Percentiles rank a stretch among this genome's conserved stretches.
Evolutionary conservation across 2,329 filamentous ascomycete genomes (phyloP).

Genomic region (Exophiala spinifera): DNA sequence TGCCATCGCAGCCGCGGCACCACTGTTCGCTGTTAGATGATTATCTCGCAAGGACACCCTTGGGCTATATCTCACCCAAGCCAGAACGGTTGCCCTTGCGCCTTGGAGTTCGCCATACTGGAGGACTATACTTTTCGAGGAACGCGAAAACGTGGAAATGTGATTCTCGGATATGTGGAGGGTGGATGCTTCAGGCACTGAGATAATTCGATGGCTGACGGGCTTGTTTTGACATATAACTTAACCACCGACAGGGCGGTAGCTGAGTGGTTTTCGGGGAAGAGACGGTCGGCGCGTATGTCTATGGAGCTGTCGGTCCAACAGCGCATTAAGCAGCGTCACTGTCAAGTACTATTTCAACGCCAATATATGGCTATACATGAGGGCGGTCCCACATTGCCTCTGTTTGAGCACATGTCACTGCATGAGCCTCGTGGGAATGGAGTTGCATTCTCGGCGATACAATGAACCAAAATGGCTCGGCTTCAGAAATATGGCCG

Average conservation of each 20-base stretch:
- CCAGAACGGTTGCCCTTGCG: constrained; percentile 21
- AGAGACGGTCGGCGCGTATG: no score
- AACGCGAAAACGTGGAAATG: not conserved
- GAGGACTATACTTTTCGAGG: not conserved
- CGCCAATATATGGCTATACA: not conserved
- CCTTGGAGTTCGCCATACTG: constrained; percentile 14
- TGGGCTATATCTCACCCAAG: constrained; percentile 14
- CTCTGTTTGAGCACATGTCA: not conserved
- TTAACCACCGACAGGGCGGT: not conserved
- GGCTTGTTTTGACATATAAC: not conserved
- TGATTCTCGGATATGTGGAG: not conserved
- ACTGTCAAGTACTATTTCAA: no score
- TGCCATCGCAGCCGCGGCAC: constrained; percentile 20
- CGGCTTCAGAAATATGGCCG: constrained; percentile 20
- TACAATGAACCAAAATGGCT: not conserved
- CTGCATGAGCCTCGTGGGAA: no score
- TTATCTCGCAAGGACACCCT: not conserved
- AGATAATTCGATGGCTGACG: not conserved
- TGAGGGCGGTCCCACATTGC: not conserved
- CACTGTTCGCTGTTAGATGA: constrained; percentile 12
- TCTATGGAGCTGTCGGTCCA: no score
- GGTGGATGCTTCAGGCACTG: not conserved
- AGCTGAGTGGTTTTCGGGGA: no score
- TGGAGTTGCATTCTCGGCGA: no score
- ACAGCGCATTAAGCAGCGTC: no score